A percentile compares a stretch with the other conserved stretches of the same genome.
Conservation (phyloP, 371 early-diverging fungal genomes). For the Saksenaea oblongispora region DNA sequence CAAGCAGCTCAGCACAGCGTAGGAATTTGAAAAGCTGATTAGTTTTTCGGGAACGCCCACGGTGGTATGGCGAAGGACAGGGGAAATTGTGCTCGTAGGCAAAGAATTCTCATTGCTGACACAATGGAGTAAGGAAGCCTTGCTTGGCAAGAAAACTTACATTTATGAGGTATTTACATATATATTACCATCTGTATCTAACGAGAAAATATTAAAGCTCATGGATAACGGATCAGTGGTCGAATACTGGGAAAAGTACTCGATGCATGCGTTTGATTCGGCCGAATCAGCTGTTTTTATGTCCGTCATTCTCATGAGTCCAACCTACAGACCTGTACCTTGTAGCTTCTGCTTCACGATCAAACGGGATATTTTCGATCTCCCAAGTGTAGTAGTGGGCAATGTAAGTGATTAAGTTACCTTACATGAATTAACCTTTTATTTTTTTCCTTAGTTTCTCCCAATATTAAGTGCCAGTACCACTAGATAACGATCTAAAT, state of each 20-base stretch:
- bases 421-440: neutral
- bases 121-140: conserved; percentile 77
- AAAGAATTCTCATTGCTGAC: conserved; percentile 90
- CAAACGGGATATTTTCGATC: conserved; percentile 90
- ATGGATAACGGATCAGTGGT: conserved; percentile 89
- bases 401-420: conserved; percentile 42
- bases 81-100: conserved; percentile 88
- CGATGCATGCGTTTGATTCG: conserved; percentile 85
- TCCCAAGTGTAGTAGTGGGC: conserved; percentile 84
- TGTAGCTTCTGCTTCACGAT: conserved; percentile 92
- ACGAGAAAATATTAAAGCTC: conserved; percentile 43
- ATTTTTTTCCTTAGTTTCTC: neutral
- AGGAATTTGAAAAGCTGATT: conserved; percentile 90
- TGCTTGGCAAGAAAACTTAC: conserved; percentile 71
- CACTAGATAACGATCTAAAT: neutral
- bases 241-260: conserved; percentile 92
- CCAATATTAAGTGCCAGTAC: neutral
- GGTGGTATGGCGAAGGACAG: conserved; percentile 91
- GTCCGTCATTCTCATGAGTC: conserved; percentile 72
- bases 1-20: neutral
- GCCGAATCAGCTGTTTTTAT: conserved; percentile 82
- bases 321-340: conserved; percentile 68
- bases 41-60: conserved; percentile 90
- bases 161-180: conserved; percentile 66
- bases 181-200: neutral